Evolutionary conservation across 2,329 filamentous ascomycete species (phyloP).

Genomic region (Calonectria pseudoturangicola): DNA sequence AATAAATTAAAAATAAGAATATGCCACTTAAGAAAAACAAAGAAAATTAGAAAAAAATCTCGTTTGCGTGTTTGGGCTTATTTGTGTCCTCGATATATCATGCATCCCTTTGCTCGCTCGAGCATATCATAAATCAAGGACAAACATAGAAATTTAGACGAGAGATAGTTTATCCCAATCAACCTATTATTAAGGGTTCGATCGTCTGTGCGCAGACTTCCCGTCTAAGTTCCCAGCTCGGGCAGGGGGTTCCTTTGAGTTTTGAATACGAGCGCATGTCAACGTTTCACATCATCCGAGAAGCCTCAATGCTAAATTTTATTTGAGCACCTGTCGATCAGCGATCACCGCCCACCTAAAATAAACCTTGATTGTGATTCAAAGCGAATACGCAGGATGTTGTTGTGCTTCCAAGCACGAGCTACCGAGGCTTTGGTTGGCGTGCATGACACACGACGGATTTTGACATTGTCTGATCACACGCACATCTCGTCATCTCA

Average conservation of each 20-base stretch:
- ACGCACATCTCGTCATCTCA: too few species aligned
- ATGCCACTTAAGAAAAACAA: too few species aligned
- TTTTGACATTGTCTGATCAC: too few species aligned
- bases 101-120: neutral
- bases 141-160: neutral
- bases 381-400: neutral
- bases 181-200: neutral
- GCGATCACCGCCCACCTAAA: neutral
- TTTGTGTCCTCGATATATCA: too few species aligned
- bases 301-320: constrained; percentile 2
- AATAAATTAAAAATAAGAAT: too few species aligned
- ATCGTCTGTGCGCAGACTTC: constrained; percentile 2
- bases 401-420: too few species aligned
- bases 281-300: constrained; percentile 12
- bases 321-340: too few species aligned
- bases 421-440: too few species aligned
- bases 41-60: too few species aligned
- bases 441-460: too few species aligned
- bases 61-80: too few species aligned
- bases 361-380: constrained; percentile 1
- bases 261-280: constrained; percentile 23
- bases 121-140: neutral
- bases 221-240: neutral
- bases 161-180: neutral
- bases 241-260: constrained; percentile 2